A percentile compares a stretch with the other conserved stretches of the same genome.
Conservation (phyloP, 2,329 filamentous ascomycete genomes). For the Aspergillus sp. region DNA sequence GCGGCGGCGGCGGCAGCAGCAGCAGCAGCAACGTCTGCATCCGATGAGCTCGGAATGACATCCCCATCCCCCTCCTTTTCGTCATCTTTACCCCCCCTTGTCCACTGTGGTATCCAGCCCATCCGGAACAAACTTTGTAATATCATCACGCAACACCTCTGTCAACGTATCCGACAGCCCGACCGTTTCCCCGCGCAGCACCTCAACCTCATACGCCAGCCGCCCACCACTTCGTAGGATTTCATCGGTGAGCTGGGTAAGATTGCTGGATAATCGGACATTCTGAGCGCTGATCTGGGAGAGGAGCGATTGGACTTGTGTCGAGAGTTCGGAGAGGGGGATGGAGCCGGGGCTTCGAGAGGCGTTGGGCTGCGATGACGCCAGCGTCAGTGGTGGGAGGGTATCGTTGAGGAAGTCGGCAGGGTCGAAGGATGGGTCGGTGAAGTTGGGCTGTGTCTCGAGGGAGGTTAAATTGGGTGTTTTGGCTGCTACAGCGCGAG, state of each 20-base stretch:
- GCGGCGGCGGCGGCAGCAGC: too few relatives aligned
- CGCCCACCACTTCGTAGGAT: constrained; percentile 85
- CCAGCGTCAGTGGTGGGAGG: constrained; percentile 62
- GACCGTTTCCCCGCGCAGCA: constrained; percentile 81
- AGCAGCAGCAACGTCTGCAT: too few relatives aligned
- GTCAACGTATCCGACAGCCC: constrained; percentile 74
- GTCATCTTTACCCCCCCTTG: constrained; percentile 3
- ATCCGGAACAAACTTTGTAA: constrained; percentile 64
- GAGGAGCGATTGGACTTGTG: constrained; percentile 76
- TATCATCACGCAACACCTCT: constrained; percentile 66
- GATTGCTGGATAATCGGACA: constrained; percentile 69
- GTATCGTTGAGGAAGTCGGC: constrained; percentile 78
- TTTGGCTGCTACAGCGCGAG: constrained; percentile 6
- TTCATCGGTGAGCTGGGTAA: constrained; percentile 90
- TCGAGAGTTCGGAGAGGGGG: constrained; percentile 70
- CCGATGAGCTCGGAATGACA: too few relatives aligned
- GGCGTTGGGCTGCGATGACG: constrained; percentile 36
- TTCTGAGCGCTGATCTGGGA: constrained; percentile 87
- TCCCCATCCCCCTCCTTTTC: constrained; percentile 6
- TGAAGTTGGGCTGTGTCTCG: constrained; percentile 61
- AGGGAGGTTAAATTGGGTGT: constrained; percentile 27
- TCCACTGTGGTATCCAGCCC: constrained; percentile 20
- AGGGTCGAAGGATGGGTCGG: constrained; percentile 72
- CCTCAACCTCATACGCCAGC: constrained; percentile 89
- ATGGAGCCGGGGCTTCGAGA: constrained; percentile 45